A percentile compares a stretch with the other conserved stretches of the same genome.
These are phyloP conservation scores for Fusarium chlamydosporum DNA, from an alignment of 2,329 filamentous ascomycete genomes.

Conservation along the genomic window DNA sequence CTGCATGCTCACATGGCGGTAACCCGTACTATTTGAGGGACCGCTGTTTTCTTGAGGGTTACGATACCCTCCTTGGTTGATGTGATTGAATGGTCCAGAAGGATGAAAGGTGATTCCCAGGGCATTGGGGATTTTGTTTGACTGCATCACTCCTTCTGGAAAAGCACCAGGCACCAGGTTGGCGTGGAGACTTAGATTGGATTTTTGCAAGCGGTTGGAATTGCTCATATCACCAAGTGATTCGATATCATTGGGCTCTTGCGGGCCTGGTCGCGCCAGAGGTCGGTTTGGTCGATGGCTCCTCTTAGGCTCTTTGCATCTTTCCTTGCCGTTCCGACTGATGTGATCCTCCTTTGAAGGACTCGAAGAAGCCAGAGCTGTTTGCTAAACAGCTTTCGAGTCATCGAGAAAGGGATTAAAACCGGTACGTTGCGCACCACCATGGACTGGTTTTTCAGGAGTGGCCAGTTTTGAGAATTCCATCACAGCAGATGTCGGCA, in stretches of 20 bases:
- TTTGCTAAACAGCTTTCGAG: conserved; percentile 45
- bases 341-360: conserved; percentile 13
- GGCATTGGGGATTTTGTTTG: conserved; percentile 7
- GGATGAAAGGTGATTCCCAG: conserved; percentile 20
- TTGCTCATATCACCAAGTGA: background rate
- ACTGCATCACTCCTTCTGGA: conserved; percentile 6
- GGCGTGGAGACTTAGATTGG: background rate
- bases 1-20: conserved; percentile 18
- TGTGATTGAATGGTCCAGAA: conserved; percentile 5
- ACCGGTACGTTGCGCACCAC: conserved; percentile 6
- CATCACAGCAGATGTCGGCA: conserved; percentile 45
- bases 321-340: conserved; percentile 10
- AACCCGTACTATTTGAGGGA: conserved; percentile 11
- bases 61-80: conserved; percentile 2
- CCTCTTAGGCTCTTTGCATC: conserved; percentile 21
- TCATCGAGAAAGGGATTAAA: conserved; percentile 22
- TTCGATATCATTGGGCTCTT: conserved; percentile 9
- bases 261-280: conserved; percentile 2
- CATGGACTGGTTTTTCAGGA: conserved; percentile 4
- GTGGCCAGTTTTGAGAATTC: conserved; percentile 34
- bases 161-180: background rate
- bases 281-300: conserved; percentile 9
- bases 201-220: conserved; percentile 4
- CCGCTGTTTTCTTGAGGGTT: conserved; percentile 8
- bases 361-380: conserved; percentile 33